Conservation (phyloP, 768 basidiomycete genomes). For the Tylopilus sp. region DNA sequence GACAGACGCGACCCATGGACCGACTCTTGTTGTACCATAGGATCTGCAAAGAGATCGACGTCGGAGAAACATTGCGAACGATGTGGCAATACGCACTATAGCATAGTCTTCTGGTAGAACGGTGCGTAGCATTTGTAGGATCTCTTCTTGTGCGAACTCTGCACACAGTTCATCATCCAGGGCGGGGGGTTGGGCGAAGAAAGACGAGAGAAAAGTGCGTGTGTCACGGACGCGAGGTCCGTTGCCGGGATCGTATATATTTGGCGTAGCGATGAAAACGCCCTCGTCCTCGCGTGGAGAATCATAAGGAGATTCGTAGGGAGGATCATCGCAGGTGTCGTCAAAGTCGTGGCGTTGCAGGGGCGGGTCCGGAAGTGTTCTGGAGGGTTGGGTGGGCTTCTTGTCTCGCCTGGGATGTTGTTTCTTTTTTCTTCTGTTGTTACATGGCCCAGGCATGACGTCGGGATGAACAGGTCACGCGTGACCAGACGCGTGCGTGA, state of each 20-base stretch:
- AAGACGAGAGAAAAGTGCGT: constrained; percentile 62
- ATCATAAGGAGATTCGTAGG: constrained; percentile 4
- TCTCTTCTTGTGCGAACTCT: constrained; percentile 74
- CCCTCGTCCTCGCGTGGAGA: constrained; percentile 5
- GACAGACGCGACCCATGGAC: constrained; percentile 65
- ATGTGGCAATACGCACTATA: constrained; percentile 55
- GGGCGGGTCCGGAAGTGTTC: not conserved
- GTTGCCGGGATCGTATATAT: constrained; percentile 75
- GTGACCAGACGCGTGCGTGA: constrained; percentile 34
- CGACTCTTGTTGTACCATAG: constrained; percentile 88
- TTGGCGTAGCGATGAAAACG: constrained; percentile 43
- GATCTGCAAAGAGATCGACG: constrained; percentile 41
- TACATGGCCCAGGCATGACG: constrained; percentile 63
- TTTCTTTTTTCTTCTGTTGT: constrained; percentile 39
- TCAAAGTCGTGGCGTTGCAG: constrained; percentile 1
- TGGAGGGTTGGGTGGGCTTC: not conserved
- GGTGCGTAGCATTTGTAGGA: constrained; percentile 67
- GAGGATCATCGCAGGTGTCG: constrained; percentile 7
- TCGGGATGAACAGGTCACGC: constrained; percentile 23
- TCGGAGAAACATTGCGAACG: not conserved
- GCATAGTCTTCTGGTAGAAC: constrained; percentile 72
- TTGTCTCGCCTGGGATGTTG: not conserved
- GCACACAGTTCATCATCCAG: constrained; percentile 65
- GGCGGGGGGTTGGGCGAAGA: constrained; percentile 64
- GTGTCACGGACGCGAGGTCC: constrained; percentile 71